These are phyloP conservation scores for Nitzschia sp. DNA, from an alignment of 108 stramenopile genomes.

Conservation along the genomic window DNA sequence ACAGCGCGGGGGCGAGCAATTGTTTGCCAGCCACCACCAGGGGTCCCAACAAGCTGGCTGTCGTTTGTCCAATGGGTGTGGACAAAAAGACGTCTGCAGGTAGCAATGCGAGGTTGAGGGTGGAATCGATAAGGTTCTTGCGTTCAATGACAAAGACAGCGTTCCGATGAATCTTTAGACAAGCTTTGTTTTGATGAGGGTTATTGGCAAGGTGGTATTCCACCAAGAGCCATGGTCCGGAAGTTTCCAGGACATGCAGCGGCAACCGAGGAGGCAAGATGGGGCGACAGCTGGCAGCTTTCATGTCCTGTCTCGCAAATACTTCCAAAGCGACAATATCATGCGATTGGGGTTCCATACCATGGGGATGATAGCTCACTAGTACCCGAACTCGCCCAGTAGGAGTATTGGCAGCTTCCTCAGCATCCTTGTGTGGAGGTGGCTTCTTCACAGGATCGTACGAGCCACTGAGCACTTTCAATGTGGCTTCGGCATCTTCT, in stretches of 20 bases:
- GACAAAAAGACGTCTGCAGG: slow-evolving; percentile 74
- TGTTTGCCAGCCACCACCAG: slow-evolving; percentile 56
- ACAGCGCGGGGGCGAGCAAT: slow-evolving; percentile 66
- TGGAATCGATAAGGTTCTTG: slow-evolving; percentile 67
- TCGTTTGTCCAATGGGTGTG: slow-evolving; percentile 64
- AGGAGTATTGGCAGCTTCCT: not conserved
- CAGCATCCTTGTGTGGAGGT: not conserved
- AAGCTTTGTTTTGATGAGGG: slow-evolving; percentile 10
- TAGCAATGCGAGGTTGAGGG: slow-evolving; percentile 61
- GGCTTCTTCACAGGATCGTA: slow-evolving; percentile 1
- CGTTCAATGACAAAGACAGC: slow-evolving; percentile 88
- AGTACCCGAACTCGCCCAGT: slow-evolving; percentile 69
- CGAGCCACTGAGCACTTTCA: not conserved
- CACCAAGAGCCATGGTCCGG: slow-evolving; percentile 55
- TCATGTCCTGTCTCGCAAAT: slow-evolving; percentile 68
- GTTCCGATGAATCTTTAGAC: slow-evolving; percentile 75
- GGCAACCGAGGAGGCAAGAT: slow-evolving; percentile 68
- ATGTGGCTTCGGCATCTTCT: slow-evolving; percentile 5
- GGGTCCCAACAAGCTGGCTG: slow-evolving; percentile 55
- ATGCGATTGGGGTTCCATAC: slow-evolving; percentile 66
- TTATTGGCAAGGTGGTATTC: slow-evolving; percentile 40
- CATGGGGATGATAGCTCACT: slow-evolving; percentile 75
- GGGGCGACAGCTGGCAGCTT: slow-evolving; percentile 43
- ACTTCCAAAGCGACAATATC: slow-evolving; percentile 83
- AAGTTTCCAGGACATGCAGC: slow-evolving; percentile 56